Evolutionary conservation across 1,284 basidiomycete species (phyloP), one percentile per base, ranked within the genome.

Genomic region (Anthracocystis panici-leucophaei): DNA sequence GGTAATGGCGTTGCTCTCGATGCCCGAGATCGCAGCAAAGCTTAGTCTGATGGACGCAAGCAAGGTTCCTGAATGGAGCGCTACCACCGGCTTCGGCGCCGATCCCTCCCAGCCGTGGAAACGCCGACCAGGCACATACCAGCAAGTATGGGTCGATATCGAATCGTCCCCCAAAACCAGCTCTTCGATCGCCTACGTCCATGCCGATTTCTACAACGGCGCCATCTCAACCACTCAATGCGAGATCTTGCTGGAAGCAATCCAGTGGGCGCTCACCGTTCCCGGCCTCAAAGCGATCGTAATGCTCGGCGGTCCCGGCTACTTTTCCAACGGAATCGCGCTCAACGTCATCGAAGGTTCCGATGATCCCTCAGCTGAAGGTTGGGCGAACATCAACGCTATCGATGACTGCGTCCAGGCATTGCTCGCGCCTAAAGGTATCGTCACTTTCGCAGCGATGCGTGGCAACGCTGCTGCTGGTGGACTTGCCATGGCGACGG

Each of bases 281-380:
- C 84, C 84, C 1, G 75, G 81, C 10, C 82, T 87, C 63, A 85
- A 82, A 53, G 72, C 86, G 0, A 66, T 88, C 27, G 85, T 84
- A 18, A 77, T 88, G 66, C 86, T 88, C 84, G 86, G 85, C 33
- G 79, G 79, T 4, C 33, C 63, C 0, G 77, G 77, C 25, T 87
- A 87, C 83, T 87, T 87, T 65, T 86, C 85, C 31, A 88, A 88
- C 75, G 87, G 87, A 35, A 87, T 88, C 49, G 87, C 87, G 11
- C 84, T 88, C 50, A 86, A 87, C 80, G 86, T 87, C 5, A 87
- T 88, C 76, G 86, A 87, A 75, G 81, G 85, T 21, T 80, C 83
- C 21, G 53, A 78, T 8, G 82, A 86, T 56, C 86, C 87, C 0
- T 84, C 85, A 0, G 75, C 81, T 8, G 87, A 87, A 75, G 86